These are phyloP conservation scores for Celoporthe dispersa DNA, from an alignment of 2,329 filamentous ascomycete species.

Conservation along the genomic window DNA sequence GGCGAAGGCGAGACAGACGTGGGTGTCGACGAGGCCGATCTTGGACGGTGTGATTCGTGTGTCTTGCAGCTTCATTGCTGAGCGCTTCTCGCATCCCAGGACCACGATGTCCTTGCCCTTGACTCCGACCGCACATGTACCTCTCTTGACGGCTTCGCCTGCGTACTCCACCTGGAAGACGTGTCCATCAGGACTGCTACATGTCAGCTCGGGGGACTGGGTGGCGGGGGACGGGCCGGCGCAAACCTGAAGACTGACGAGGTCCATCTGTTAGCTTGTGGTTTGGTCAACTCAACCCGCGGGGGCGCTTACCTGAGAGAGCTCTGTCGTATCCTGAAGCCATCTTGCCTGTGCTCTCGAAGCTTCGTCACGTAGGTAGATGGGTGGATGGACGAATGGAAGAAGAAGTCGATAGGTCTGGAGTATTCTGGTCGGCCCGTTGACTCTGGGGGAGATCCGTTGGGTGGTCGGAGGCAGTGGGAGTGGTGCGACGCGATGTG, in stretches of 20 bases:
- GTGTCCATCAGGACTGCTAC: slow-evolving; percentile 89
- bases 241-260: slow-evolving; percentile 79
- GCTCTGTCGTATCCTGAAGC: slow-evolving; percentile 98
- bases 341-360: slow-evolving; percentile 51
- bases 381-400: background rate
- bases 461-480: slow-evolving; percentile 13
- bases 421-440: slow-evolving; percentile 23
- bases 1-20: slow-evolving; percentile 96
- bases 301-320: slow-evolving; percentile 79
- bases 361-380: background rate
- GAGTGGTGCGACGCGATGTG: slow-evolving; percentile 25
- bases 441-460: slow-evolving; percentile 17
- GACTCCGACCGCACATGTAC: slow-evolving; percentile 96
- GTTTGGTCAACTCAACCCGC: slow-evolving; percentile 22
- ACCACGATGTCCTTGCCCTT: slow-evolving; percentile 96
- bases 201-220: slow-evolving; percentile 13
- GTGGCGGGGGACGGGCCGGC: slow-evolving; percentile 40
- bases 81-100: slow-evolving; percentile 96
- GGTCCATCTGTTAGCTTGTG: slow-evolving; percentile 47
- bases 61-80: slow-evolving; percentile 99
- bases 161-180: slow-evolving; percentile 99
- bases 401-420: background rate
- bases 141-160: slow-evolving; percentile 97
- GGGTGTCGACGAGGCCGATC: slow-evolving; percentile 93
- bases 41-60: slow-evolving; percentile 99